Percentiles rank a stretch among this genome's conserved stretches.
Conservation (phyloP, 192 early-diverging fungal species). For the Coemansia sp. region DNA sequence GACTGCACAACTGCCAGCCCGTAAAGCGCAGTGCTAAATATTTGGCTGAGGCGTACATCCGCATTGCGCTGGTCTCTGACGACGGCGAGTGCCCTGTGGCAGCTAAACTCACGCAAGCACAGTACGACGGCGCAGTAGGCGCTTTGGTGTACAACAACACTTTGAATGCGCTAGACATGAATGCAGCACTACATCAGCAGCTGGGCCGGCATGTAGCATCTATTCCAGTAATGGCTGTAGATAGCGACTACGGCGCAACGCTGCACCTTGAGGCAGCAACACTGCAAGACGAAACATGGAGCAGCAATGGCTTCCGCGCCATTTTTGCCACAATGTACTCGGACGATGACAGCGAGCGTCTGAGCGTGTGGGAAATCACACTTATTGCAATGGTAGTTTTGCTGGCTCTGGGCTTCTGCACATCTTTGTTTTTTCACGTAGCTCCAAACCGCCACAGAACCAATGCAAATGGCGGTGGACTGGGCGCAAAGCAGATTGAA, state of each 20-base stretch:
- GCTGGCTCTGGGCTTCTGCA: slow-evolving; percentile 45
- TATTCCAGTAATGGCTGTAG: slow-evolving; percentile 39
- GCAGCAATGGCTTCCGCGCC: slow-evolving; percentile 23
- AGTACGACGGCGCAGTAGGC: slow-evolving; percentile 50
- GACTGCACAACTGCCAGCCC: slow-evolving; percentile 27
- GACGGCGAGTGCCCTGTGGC: slow-evolving; percentile 35
- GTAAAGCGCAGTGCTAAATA: slow-evolving; percentile 27
- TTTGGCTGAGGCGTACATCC: slow-evolving; percentile 38
- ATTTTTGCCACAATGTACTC: slow-evolving; percentile 50
- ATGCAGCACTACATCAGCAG: slow-evolving; percentile 12
- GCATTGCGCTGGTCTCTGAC: slow-evolving; percentile 40
- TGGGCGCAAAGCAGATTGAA: slow-evolving; percentile 27
- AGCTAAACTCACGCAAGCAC: slow-evolving; percentile 39
- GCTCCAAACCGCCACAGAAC: slow-evolving; percentile 19
- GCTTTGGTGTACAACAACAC: slow-evolving; percentile 45
- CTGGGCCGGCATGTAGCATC: slow-evolving; percentile 17
- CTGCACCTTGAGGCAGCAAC: slow-evolving; percentile 31
- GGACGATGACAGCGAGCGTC: slow-evolving; percentile 26
- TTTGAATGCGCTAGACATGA: slow-evolving; percentile 19
- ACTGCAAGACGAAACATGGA: slow-evolving; percentile 26
- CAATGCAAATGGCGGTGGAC: neutral
- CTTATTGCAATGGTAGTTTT: slow-evolving; percentile 46
- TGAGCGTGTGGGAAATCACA: slow-evolving; percentile 51
- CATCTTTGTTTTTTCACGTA: slow-evolving; percentile 43
- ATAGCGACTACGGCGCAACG: slow-evolving; percentile 43